Percentiles rank a stretch among this genome's conserved stretches.
Evolutionary conservation across 345 rosid genomes (phyloP).

Genomic region (Turritis glabra): DNA sequence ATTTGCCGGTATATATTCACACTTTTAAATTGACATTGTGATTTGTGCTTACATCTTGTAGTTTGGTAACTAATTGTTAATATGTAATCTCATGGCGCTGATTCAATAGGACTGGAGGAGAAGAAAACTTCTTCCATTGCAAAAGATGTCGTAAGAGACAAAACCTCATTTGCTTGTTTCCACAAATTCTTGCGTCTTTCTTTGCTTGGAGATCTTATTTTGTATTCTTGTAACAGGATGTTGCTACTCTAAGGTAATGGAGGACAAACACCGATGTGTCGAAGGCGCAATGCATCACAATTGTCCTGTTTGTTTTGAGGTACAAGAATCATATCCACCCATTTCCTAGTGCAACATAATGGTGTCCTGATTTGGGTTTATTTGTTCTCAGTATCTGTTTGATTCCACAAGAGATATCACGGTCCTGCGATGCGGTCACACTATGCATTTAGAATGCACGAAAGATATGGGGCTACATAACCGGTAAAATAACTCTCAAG

Average conservation of each 20-base stretch:
- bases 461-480: constrained; percentile 63
- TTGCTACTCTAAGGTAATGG: constrained; percentile 54
- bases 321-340: constrained; percentile 6
- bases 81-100: constrained; percentile 14
- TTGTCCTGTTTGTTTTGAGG: constrained; percentile 72
- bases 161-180: constrained; percentile 2
- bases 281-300: constrained; percentile 77
- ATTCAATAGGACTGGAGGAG: constrained; percentile 53
- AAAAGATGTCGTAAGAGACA: constrained; percentile 51
- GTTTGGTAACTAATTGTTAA: neutral
- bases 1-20: constrained; percentile 50
- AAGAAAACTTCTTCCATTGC: constrained; percentile 62
- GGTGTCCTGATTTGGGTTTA: neutral
- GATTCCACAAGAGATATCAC: constrained; percentile 65
- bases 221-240: constrained; percentile 45
- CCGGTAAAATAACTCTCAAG: constrained; percentile 42
- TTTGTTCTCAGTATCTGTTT: constrained; percentile 59
- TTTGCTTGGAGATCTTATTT: neutral
- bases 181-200: neutral
- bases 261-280: constrained; percentile 60
- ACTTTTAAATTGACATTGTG: neutral
- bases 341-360: neutral
- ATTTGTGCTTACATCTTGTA: neutral
- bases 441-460: constrained; percentile 74
- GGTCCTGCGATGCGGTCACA: constrained; percentile 73